Conservation (phyloP, 2,329 filamentous ascomycete species). For the Sordariomycetes sp. region DNA sequence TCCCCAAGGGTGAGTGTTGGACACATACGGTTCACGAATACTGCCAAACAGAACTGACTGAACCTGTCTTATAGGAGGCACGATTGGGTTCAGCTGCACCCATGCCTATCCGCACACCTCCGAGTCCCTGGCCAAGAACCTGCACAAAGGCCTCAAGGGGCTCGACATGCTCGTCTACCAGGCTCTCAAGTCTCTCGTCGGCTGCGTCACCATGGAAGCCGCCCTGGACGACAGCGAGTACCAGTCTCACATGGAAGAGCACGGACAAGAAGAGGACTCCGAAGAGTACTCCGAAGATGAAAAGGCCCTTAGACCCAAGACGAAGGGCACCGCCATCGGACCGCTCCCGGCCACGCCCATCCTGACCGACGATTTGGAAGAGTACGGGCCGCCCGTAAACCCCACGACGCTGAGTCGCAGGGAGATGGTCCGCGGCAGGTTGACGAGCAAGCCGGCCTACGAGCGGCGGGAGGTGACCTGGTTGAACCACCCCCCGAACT, state of each 20-base stretch:
- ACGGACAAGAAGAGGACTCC: not conserved
- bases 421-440: too few species aligned
- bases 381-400: not conserved
- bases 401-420: not conserved
- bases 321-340: not conserved
- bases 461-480: not conserved
- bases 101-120: conserved; percentile 35
- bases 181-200: conserved; percentile 5
- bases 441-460: too few species aligned
- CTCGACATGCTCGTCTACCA: conserved; percentile 30
- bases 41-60: conserved; percentile 16
- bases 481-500: not conserved
- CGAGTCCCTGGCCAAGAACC: conserved; percentile 5
- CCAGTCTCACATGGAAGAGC: not conserved
- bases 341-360: not conserved
- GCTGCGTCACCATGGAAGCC: not conserved
- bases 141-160: conserved; percentile 31
- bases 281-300: not conserved
- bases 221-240: not conserved
- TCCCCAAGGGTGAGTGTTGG: not conserved
- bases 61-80: conserved; percentile 18
- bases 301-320: not conserved
- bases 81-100: conserved; percentile 30
- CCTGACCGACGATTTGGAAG: not conserved
- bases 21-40: not conserved